Percentiles rank a stretch among this genome's conserved stretches.
phyloP scores from a whole-genome alignment of 2,329 filamentous ascomycete genomes.

The Apiospora arundinis region DNA sequence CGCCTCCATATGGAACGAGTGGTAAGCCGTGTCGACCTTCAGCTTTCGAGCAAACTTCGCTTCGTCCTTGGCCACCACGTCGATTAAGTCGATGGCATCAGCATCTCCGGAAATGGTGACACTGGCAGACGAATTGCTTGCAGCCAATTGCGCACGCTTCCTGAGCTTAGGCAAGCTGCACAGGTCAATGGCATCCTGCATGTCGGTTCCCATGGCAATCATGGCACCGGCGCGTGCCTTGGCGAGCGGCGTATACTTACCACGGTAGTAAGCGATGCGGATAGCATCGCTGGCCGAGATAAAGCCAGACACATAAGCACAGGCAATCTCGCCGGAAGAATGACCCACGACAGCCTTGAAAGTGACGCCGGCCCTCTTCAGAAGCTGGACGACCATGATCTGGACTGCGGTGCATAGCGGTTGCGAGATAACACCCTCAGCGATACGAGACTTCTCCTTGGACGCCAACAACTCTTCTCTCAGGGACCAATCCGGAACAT shows the following conservation, averaged over 20 bases:
- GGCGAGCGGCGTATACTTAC: slow-evolving; percentile 39
- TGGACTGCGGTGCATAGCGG: slow-evolving; percentile 49
- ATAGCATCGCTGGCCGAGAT: slow-evolving; percentile 50
- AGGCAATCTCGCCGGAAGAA: slow-evolving; percentile 57
- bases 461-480: slow-evolving; percentile 24
- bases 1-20: slow-evolving; percentile 53
- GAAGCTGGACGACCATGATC: slow-evolving; percentile 43
- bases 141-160: slow-evolving; percentile 29
- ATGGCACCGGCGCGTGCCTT: slow-evolving; percentile 47
- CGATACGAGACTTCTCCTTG: slow-evolving; percentile 5
- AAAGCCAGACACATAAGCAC: slow-evolving; percentile 55
- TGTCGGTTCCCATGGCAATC: slow-evolving; percentile 51
- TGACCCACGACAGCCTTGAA: slow-evolving; percentile 52
- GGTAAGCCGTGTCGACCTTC: slow-evolving; percentile 53
- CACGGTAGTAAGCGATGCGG: slow-evolving; percentile 52
- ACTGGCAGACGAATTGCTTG: slow-evolving; percentile 43
- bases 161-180: too few species aligned
- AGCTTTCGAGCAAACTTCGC: slow-evolving; percentile 44
- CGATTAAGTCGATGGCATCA: slow-evolving; percentile 35
- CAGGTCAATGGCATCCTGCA: slow-evolving; percentile 40
- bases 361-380: slow-evolving; percentile 39
- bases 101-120: slow-evolving; percentile 45
- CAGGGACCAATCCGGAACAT: slow-evolving; percentile 24
- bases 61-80: slow-evolving; percentile 17
- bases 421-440: slow-evolving; percentile 40